These are phyloP conservation scores for Tubosaeta sp. DNA, from an alignment of 768 basidiomycete species.

Conservation along the genomic window DNA sequence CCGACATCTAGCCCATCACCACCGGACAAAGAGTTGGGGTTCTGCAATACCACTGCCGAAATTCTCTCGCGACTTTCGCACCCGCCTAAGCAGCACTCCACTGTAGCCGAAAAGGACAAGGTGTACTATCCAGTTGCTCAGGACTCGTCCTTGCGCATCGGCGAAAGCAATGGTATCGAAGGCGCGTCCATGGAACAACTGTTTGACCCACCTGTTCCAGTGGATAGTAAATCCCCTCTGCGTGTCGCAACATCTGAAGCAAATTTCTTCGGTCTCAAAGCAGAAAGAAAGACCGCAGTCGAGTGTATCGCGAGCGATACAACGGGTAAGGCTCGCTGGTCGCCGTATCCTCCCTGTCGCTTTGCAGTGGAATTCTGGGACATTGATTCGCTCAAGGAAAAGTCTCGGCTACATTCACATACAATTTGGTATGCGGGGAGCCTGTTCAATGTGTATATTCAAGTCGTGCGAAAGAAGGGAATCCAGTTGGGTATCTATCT, in stretches of 20 bases:
- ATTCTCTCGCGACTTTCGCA: conserved; percentile 36
- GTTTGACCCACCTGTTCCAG: conserved; percentile 40
- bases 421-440: conserved; percentile 91
- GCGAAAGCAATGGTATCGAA: conserved; percentile 56
- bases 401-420: conserved; percentile 74
- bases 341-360: conserved; percentile 73
- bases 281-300: conserved; percentile 38
- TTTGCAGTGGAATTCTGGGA: conserved; percentile 93
- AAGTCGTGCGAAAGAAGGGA: conserved; percentile 80
- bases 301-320: conserved; percentile 41
- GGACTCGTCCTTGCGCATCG: conserved; percentile 72
- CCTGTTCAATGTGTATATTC: conserved; percentile 85
- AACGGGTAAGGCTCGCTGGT: conserved; percentile 52
- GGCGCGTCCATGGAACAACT: conserved; percentile 67
- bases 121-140: conserved; percentile 60
- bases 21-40: conserved; percentile 60
- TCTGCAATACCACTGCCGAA: conserved; percentile 52
- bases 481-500: conserved; percentile 84
- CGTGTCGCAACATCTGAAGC: conserved; percentile 39
- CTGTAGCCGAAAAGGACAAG: conserved; percentile 26
- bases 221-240: conserved; percentile 23
- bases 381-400: conserved; percentile 76
- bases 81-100: conserved; percentile 12
- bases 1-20: conserved; percentile 38
- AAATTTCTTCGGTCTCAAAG: conserved; percentile 62